Evolutionary conservation across 108 stramenopile genomes (phyloP).

Genomic region (Aurantiochytrium sp.): DNA sequence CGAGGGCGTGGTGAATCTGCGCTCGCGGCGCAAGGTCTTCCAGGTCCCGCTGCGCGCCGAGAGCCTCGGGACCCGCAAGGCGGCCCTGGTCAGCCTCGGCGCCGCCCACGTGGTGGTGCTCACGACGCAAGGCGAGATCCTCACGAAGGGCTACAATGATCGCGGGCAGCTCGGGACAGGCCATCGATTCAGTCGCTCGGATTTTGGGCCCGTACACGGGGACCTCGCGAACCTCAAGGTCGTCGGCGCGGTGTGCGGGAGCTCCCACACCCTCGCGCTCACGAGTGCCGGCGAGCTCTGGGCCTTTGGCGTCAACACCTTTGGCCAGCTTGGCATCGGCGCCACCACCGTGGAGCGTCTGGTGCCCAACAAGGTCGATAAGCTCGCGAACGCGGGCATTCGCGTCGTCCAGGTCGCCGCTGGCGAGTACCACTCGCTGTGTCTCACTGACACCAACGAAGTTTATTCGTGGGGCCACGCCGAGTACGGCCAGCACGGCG

Average conservation of each 20-base stretch:
- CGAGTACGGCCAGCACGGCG: slow-evolving; percentile 16
- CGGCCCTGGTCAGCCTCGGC: background rate
- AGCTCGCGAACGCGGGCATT: background rate
- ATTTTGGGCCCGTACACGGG: background rate
- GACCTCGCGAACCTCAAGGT: background rate
- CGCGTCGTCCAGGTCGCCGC: background rate
- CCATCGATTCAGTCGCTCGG: background rate
- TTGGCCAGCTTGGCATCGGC: slow-evolving; percentile 18
- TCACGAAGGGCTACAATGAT: slow-evolving; percentile 12
- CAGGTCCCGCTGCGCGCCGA: background rate
- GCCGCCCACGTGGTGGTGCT: background rate
- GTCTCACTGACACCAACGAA: background rate
- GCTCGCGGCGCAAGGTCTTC: background rate
- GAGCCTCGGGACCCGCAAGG: background rate
- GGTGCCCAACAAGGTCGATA: background rate
- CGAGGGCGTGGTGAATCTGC: slow-evolving; percentile 23
- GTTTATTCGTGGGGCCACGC: background rate
- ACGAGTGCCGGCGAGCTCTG: background rate
- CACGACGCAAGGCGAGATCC: background rate
- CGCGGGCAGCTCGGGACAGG: slow-evolving; percentile 11
- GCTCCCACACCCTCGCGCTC: background rate
- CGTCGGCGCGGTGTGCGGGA: background rate
- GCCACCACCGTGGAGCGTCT: background rate
- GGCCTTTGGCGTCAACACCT: slow-evolving; percentile 19
- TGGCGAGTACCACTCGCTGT: background rate